Evolutionary conservation across 805 yeast species (phyloP).

Genomic region (Lipomyces yamanashiensis): DNA sequence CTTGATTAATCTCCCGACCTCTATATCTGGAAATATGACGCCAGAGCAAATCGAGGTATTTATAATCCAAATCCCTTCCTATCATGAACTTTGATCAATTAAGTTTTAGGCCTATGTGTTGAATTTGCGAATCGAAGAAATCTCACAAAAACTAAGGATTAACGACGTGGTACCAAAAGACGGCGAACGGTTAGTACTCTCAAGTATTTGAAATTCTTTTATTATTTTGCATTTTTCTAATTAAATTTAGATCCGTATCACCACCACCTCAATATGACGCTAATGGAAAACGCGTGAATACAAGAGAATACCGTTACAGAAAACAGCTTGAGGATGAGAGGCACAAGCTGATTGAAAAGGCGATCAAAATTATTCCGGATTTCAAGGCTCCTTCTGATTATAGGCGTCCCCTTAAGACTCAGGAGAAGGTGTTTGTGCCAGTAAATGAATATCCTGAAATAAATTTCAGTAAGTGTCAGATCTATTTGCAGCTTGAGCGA

Average conservation of each 20-base stretch:
- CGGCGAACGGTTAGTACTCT: slow-evolving; percentile 46
- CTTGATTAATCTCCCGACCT: slow-evolving; percentile 47
- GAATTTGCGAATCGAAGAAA: slow-evolving; percentile 77
- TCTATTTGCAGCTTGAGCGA: not conserved
- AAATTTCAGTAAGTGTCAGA: slow-evolving; percentile 57
- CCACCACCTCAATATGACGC: slow-evolving; percentile 92
- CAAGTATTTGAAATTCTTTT: too few species aligned
- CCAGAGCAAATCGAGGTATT: slow-evolving; percentile 71
- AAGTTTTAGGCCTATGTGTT: slow-evolving; percentile 56
- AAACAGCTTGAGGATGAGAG: slow-evolving; percentile 76
- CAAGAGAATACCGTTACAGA: slow-evolving; percentile 70
- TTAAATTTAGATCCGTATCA: slow-evolving; percentile 61
- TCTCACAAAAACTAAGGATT: slow-evolving; percentile 62
- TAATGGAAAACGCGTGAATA: slow-evolving; percentile 81
- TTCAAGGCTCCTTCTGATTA: slow-evolving; percentile 83
- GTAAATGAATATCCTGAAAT: slow-evolving; percentile 85
- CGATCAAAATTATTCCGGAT: slow-evolving; percentile 71
- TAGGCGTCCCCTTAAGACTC: slow-evolving; percentile 67
- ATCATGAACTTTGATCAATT: not conserved
- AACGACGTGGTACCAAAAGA: slow-evolving; percentile 56
- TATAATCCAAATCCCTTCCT: not conserved
- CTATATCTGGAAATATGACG: slow-evolving; percentile 56
- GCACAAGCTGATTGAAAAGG: slow-evolving; percentile 74
- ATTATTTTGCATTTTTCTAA: not conserved
- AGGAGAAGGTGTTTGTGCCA: slow-evolving; percentile 85